phyloP scores from a whole-genome alignment of 495 filamentous ascomycete genomes.

The Pseudomonodictys pantanalensis region DNA sequence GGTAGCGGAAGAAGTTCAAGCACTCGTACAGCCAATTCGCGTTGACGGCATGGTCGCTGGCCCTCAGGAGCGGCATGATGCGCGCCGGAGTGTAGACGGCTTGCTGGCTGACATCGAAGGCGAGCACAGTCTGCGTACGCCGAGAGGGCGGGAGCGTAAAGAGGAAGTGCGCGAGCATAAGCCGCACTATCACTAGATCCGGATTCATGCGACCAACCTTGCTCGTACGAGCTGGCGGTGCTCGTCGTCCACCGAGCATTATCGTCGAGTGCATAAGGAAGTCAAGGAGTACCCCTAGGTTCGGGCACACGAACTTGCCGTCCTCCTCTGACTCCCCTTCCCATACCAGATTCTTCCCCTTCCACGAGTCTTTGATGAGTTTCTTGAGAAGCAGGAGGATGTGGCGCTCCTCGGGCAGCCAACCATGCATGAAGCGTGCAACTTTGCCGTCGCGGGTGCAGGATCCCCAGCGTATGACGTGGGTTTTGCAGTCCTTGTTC shows the following conservation, averaged over 20 bases:
- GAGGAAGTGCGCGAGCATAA: constrained; percentile 34
- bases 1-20: constrained; percentile 43
- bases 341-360: constrained; percentile 27
- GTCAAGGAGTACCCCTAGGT: constrained; percentile 5
- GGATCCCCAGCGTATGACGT: too few species aligned
- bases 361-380: not conserved
- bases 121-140: constrained; percentile 9
- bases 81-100: constrained; percentile 32
- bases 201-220: not conserved
- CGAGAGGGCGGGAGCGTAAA: too few species aligned
- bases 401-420: too few species aligned
- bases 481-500: too few species aligned
- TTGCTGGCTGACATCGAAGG: constrained; percentile 34
- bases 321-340: constrained; percentile 7
- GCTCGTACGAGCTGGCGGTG: not conserved
- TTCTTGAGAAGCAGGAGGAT: too few species aligned
- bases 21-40: constrained; percentile 37
- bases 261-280: constrained; percentile 22
- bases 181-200: constrained; percentile 31
- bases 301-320: constrained; percentile 18
- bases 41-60: constrained; percentile 32
- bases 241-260: constrained; percentile 7
- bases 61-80: constrained; percentile 27
- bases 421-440: too few species aligned
- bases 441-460: too few species aligned